Evolutionary conservation across 1,284 basidiomycete species (phyloP).

Genomic region (Kalmanozyma brasiliensis): DNA sequence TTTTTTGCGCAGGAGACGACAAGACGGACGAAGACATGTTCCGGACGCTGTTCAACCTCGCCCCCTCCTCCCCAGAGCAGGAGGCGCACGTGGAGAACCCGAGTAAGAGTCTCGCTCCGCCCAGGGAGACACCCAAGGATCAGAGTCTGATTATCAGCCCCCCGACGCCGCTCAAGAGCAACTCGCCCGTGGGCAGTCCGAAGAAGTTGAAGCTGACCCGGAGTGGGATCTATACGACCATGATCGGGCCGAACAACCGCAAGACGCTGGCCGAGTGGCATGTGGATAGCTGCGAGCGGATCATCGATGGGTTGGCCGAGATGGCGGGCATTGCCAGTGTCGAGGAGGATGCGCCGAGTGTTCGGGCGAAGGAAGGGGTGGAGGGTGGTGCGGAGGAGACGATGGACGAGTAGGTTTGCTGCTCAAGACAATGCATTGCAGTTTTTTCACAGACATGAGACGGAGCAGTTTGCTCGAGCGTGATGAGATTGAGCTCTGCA

Average conservation of each 20-base stretch:
- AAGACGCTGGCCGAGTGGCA: constrained; percentile 67
- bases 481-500: no score
- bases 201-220: constrained; percentile 52
- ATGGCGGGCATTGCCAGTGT: constrained; percentile 51
- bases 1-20: constrained; percentile 97
- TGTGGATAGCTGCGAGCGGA: constrained; percentile 52
- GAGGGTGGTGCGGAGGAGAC: background rate
- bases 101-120: background rate
- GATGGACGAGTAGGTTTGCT: background rate
- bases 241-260: constrained; percentile 60
- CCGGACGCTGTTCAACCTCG: constrained; percentile 52
- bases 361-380: background rate
- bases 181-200: constrained; percentile 33
- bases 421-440: background rate
- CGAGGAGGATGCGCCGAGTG: constrained; percentile 26
- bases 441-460: no score
- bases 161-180: constrained; percentile 47
- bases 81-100: constrained; percentile 7
- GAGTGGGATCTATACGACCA: constrained; percentile 59
- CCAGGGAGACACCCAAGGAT: constrained; percentile 5
- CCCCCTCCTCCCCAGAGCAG: constrained; percentile 32
- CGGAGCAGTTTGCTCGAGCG: no score
- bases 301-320: constrained; percentile 59
- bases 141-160: constrained; percentile 46
- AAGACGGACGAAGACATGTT: constrained; percentile 75